phyloP scores from a whole-genome alignment of 1,284 basidiomycete genomes.

The Pholiota adiposa region DNA sequence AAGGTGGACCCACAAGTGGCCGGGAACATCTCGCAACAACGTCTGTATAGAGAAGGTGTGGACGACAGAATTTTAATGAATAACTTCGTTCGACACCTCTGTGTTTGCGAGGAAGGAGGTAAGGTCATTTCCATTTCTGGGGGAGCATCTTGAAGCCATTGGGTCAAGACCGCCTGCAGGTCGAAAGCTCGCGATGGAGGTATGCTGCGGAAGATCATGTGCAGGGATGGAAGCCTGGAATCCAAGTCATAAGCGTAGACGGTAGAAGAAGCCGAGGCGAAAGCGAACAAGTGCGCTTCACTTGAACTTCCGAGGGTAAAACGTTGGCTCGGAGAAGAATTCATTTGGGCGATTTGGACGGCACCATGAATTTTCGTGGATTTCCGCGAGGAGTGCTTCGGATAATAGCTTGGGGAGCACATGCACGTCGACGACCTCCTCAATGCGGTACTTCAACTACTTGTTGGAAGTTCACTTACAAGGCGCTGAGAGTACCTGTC shows the following conservation, averaged over 20 bases:
- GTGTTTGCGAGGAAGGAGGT: neutral
- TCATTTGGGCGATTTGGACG: neutral
- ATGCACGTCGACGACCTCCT: too few species aligned
- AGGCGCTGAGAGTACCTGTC: neutral
- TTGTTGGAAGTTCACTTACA: neutral
- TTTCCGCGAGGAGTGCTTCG: neutral
- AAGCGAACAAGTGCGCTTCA: neutral
- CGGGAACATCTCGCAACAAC: neutral
- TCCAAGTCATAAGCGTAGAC: neutral
- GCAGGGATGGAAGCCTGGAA: neutral
- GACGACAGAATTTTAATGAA: neutral
- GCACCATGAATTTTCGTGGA: neutral
- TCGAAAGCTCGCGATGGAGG: neutral
- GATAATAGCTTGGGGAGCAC: neutral
- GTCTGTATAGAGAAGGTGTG: neutral
- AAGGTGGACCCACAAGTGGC: neutral
- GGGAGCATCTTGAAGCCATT: neutral
- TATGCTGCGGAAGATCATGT: neutral
- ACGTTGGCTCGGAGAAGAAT: neutral
- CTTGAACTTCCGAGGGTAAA: neutral
- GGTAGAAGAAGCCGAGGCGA: neutral
- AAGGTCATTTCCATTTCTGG: neutral
- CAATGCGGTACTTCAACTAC: neutral
- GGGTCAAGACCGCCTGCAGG: neutral
- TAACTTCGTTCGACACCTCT: neutral